Evolutionary conservation across 192 early-diverging fungal genomes (phyloP).

Genomic region (Coemansia sp.): DNA sequence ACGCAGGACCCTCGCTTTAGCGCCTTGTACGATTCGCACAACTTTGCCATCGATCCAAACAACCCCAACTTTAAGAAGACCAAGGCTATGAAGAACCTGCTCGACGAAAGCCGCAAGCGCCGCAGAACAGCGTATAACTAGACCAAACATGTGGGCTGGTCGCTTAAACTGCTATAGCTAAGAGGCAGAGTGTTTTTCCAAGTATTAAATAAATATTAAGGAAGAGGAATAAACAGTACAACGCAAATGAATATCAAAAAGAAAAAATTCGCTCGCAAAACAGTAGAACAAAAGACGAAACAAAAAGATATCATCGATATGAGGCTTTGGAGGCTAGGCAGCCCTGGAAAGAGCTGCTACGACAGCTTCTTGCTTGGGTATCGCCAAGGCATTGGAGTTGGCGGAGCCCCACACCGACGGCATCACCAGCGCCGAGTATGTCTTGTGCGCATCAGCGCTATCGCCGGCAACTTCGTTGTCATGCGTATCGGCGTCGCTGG

Average conservation of each 20-base stretch:
- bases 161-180: not conserved
- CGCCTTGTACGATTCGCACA: constrained; percentile 72
- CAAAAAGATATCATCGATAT: not conserved
- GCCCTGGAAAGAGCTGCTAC: not conserved
- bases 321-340: not conserved
- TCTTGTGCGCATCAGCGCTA: not conserved
- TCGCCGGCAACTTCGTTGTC: not conserved
- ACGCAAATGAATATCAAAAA: not conserved
- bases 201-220: not conserved
- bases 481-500: not conserved
- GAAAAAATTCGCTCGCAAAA: constrained; percentile 2
- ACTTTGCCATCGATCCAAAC: constrained; percentile 93
- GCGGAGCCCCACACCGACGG: constrained; percentile 40
- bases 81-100: constrained; percentile 48
- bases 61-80: constrained; percentile 76
- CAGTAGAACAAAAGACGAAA: not conserved
- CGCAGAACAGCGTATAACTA: constrained; percentile 34
- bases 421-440: constrained; percentile 20
- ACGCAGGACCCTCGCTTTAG: constrained; percentile 82
- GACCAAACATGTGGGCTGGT: not conserved
- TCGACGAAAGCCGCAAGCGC: constrained; percentile 45
- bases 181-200: not conserved
- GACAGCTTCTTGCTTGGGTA: not conserved
- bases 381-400: not conserved
- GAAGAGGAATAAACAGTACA: not conserved